Evolutionary conservation across 2,329 filamentous ascomycete species (phyloP).

Genomic region (Phialophora tarda): DNA sequence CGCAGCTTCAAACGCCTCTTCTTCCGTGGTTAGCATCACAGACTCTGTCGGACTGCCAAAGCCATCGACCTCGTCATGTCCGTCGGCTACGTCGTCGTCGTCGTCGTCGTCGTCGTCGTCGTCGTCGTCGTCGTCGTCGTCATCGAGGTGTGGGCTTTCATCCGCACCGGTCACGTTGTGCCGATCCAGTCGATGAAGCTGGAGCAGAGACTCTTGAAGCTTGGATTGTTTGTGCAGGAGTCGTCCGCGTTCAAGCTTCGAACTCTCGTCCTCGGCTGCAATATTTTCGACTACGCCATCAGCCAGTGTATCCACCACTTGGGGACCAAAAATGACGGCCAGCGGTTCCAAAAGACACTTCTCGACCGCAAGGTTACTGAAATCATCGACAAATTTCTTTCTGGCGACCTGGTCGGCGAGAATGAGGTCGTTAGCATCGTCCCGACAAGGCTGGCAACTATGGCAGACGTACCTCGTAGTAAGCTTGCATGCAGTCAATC

Average conservation of each 20-base stretch:
- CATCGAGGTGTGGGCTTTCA: not conserved
- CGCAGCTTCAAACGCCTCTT: not conserved
- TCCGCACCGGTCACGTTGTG: constrained; percentile 20
- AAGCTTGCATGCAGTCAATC: constrained; percentile 52
- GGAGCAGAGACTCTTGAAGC: constrained; percentile 16
- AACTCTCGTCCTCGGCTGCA: constrained; percentile 39
- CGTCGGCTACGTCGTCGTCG: not conserved
- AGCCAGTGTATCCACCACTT: constrained; percentile 22
- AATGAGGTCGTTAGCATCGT: not conserved
- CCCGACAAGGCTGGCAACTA: not conserved
- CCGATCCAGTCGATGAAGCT: constrained; percentile 23
- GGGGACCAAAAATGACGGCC: constrained; percentile 41
- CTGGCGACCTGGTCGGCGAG: constrained; percentile 46
- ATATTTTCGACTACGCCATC: constrained; percentile 40
- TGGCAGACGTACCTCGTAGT: constrained; percentile 47
- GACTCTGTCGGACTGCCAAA: not conserved
- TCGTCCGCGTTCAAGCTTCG: constrained; percentile 22
- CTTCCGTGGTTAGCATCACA: not conserved
- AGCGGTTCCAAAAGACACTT: constrained; percentile 43
- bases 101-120: not conserved
- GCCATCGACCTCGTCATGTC: not conserved
- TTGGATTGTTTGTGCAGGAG: constrained; percentile 19
- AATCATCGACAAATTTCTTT: constrained; percentile 50
- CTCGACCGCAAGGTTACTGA: constrained; percentile 49
- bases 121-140: too few species aligned